Percentiles rank a stretch among this genome's conserved stretches.
Conservation (phyloP, 2,329 filamentous ascomycete species). For the Phoma sp. region DNA sequence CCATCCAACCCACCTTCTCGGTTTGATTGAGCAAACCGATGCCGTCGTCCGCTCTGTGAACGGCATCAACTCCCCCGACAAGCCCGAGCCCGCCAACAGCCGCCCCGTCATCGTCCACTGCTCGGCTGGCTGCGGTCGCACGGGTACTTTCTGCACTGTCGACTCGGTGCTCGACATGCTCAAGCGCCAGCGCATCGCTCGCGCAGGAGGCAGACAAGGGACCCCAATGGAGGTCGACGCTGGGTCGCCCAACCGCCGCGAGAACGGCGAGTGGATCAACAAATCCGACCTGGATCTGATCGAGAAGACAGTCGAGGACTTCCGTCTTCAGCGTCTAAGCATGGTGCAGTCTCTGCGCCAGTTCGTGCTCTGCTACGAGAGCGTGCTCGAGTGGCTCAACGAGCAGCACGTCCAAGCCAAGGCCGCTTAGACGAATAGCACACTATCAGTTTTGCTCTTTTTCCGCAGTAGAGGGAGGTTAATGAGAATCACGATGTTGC, state of each 20-base stretch:
- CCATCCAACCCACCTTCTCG: constrained; percentile 83
- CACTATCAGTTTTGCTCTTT: too few species aligned
- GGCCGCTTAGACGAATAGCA: background rate
- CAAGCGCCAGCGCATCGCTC: constrained; percentile 73
- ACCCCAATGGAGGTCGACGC: constrained; percentile 52
- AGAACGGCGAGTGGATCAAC: constrained; percentile 69
- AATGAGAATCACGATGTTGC: too few species aligned
- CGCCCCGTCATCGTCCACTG: constrained; percentile 91
- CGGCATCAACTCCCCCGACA: constrained; percentile 56
- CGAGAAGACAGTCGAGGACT: constrained; percentile 86
- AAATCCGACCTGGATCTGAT: constrained; percentile 78
- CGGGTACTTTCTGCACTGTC: constrained; percentile 94
- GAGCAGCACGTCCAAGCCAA: constrained; percentile 42
- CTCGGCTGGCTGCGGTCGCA: constrained; percentile 93
- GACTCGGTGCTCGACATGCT: constrained; percentile 96
- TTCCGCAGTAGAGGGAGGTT: too few species aligned
- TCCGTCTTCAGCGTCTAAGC: constrained; percentile 83
- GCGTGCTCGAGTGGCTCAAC: constrained; percentile 83
- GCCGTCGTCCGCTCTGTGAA: constrained; percentile 63
- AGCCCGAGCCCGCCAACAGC: constrained; percentile 58
- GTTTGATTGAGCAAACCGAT: constrained; percentile 89
- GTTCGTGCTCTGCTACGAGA: constrained; percentile 96
- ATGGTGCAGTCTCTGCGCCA: constrained; percentile 97
- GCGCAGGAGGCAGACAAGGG: constrained; percentile 34
- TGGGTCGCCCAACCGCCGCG: constrained; percentile 31